phyloP scores from a whole-genome alignment of 129 eudicot genomes.

The Lonicera japonica region DNA sequence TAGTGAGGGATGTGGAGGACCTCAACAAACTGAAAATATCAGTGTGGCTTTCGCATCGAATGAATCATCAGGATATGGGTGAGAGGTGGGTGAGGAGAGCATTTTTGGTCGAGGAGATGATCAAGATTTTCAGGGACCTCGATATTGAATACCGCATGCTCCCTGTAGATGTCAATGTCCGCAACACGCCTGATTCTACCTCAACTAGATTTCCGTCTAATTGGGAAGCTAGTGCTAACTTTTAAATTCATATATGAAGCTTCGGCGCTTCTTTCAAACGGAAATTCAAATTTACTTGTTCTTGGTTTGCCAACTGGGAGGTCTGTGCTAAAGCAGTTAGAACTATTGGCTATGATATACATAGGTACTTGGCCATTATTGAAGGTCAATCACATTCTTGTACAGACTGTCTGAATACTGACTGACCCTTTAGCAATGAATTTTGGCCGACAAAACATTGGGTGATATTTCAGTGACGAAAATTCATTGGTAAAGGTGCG shows the following conservation, averaged over 20 bases:
- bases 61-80: slow-evolving; percentile 72
- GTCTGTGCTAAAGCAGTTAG: too few species aligned
- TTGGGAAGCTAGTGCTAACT: slow-evolving; percentile 48
- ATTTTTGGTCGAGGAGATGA: slow-evolving; percentile 65
- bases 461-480: too few species aligned
- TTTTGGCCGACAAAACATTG: too few species aligned
- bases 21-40: slow-evolving; percentile 61
- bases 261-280: neutral
- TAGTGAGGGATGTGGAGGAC: slow-evolving; percentile 65
- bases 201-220: slow-evolving; percentile 63
- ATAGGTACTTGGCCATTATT: too few species aligned
- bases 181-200: slow-evolving; percentile 44
- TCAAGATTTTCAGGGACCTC: slow-evolving; percentile 53
- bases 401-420: too few species aligned
- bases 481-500: too few species aligned
- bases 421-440: too few species aligned
- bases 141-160: slow-evolving; percentile 69
- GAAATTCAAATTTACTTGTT: too few species aligned
- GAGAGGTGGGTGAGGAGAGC: slow-evolving; percentile 62
- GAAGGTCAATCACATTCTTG: too few species aligned
- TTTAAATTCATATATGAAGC: slow-evolving; percentile 6
- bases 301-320: too few species aligned
- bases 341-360: too few species aligned
- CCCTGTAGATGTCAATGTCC: too few species aligned
- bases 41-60: slow-evolving; percentile 59